phyloP scores from a whole-genome alignment of 257 asterid species.

The Gynochthodes officinalis region DNA sequence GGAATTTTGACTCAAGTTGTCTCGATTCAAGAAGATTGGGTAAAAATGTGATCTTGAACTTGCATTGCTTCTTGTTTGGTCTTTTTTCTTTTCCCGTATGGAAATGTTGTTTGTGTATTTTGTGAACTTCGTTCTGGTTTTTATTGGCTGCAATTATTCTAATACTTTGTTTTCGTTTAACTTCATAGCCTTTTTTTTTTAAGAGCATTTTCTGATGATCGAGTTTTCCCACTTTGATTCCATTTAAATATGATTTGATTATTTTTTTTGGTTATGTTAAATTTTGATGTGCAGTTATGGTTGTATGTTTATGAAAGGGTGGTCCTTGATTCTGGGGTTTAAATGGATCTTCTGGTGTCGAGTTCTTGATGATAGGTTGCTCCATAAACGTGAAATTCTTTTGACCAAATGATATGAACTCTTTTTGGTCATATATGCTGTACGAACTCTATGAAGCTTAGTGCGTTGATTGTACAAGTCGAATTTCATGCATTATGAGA shows the following conservation, averaged over 20 bases:
- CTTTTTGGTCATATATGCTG: not conserved
- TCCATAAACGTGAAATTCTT: not conserved
- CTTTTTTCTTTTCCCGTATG: not conserved
- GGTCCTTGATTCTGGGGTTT: slow-evolving; percentile 3
- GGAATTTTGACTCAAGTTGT: not conserved
- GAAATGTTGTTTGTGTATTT: not conserved
- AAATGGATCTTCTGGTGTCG: slow-evolving; percentile 1
- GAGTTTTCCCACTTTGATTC: not conserved
- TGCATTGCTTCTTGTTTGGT: not conserved
- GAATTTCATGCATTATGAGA: not conserved
- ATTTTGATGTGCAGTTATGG: not conserved
- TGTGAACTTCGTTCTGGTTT: not conserved
- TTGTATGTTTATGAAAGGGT: not conserved
- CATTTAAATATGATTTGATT: not conserved
- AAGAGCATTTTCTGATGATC: too few species aligned
- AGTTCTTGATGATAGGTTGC: not conserved
- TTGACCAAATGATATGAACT: not conserved
- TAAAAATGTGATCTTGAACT: slow-evolving; percentile 9
- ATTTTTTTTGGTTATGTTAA: not conserved
- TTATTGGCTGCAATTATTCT: not conserved
- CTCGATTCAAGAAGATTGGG: not conserved
- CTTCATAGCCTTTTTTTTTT: not conserved
- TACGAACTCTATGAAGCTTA: too few species aligned
- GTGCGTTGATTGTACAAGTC: not conserved
- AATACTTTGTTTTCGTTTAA: not conserved